phyloP scores from a whole-genome alignment of 306 rosid species.

The Prunus mira region DNA sequence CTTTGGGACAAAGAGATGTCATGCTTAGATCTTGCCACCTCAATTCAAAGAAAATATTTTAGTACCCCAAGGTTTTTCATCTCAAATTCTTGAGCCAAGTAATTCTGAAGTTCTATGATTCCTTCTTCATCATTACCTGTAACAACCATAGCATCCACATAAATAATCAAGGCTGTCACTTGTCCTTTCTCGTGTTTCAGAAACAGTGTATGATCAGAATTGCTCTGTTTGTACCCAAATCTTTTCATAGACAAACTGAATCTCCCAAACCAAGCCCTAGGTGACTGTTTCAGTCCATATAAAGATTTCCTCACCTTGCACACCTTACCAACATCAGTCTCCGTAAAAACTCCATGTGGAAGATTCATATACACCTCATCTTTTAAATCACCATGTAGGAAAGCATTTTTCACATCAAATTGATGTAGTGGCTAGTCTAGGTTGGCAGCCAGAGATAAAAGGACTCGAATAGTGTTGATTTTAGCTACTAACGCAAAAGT shows the following conservation, averaged over 20 bases:
- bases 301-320: too few relatives aligned
- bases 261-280: too few relatives aligned
- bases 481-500: not conserved
- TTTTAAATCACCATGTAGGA: too few relatives aligned
- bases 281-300: too few relatives aligned
- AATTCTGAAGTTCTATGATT: not conserved
- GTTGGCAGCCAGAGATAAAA: not conserved
- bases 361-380: too few relatives aligned
- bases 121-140: not conserved
- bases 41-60: slow-evolving; percentile 7
- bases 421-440: not conserved
- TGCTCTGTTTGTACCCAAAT: too few relatives aligned
- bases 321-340: too few relatives aligned
- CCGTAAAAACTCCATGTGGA: too few relatives aligned
- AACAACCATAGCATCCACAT: not conserved
- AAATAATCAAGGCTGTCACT: too few relatives aligned
- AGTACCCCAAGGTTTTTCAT: not conserved
- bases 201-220: too few relatives aligned
- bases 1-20: not conserved
- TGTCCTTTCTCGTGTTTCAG: too few relatives aligned
- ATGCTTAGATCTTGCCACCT: slow-evolving; percentile 3
- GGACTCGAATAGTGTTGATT: not conserved
- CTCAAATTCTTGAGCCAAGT: not conserved
- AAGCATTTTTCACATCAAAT: not conserved
- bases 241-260: too few relatives aligned